These are phyloP conservation scores for Ammopiptanthus mongolicus DNA, from an alignment of 306 rosid species.

Conservation along the genomic window DNA sequence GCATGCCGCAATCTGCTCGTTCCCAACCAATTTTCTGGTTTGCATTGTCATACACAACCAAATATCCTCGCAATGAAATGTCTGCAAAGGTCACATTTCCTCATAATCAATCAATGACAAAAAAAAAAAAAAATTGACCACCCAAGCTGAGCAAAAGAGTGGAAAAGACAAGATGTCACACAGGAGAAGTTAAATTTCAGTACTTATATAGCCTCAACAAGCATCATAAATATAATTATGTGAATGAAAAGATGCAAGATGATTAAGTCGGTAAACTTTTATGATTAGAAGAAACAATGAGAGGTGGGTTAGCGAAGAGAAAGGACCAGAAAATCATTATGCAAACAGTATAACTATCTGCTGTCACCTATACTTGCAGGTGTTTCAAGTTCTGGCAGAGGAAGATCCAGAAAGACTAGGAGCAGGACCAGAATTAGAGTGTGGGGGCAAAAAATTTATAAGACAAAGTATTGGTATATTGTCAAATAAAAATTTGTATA, in stretches of 20 bases:
- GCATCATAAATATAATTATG: neutral
- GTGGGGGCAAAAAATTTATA: neutral
- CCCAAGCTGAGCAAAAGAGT: neutral
- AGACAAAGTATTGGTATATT: neutral
- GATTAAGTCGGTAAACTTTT: neutral
- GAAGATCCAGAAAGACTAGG: neutral
- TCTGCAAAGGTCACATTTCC: slow-evolving; percentile 39
- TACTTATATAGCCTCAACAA: neutral
- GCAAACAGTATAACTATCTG: neutral
- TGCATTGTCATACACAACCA: slow-evolving; percentile 68
- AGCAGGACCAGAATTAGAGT: neutral
- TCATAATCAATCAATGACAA: neutral
- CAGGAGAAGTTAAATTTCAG: neutral
- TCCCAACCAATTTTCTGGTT: slow-evolving; percentile 75
- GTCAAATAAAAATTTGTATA: neutral
- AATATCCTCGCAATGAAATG: slow-evolving; percentile 59
- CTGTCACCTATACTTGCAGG: neutral
- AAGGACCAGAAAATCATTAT: neutral
- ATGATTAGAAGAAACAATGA: neutral
- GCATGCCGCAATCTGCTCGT: slow-evolving; percentile 42
- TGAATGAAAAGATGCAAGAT: neutral
- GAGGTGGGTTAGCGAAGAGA: neutral
- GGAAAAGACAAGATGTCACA: neutral
- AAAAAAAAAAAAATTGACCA: neutral
- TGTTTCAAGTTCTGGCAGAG: neutral